Conservation (phyloP, 2,329 filamentous ascomycete species). For the Cercospora sesami region DNA sequence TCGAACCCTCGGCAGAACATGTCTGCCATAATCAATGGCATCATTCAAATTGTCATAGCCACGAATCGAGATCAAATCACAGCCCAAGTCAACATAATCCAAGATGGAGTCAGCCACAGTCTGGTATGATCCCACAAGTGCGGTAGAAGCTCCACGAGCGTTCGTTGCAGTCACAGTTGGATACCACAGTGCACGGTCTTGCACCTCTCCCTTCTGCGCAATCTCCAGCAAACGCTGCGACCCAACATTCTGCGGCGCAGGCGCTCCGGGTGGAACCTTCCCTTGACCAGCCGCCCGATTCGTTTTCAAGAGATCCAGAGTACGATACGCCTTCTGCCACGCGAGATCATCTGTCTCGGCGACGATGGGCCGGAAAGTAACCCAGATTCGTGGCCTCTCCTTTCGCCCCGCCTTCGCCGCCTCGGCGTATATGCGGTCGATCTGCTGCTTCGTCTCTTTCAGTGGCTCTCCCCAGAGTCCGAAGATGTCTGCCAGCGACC, state of each 20-base stretch:
- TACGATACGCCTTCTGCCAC: constrained; percentile 61
- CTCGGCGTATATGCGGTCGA: constrained; percentile 60
- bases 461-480: constrained; percentile 65
- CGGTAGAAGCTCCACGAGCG: constrained; percentile 60
- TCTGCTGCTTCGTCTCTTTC: constrained; percentile 64
- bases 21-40: constrained; percentile 60
- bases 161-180: constrained; percentile 63
- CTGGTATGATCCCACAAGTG: constrained; percentile 57
- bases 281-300: constrained; percentile 39
- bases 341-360: constrained; percentile 64
- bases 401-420: constrained; percentile 58
- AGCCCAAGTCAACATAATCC: constrained; percentile 59
- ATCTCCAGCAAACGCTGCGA: constrained; percentile 61
- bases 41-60: constrained; percentile 64
- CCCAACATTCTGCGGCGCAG: constrained; percentile 58
- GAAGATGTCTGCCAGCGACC: constrained; percentile 61
- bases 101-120: constrained; percentile 57
- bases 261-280: constrained; percentile 34
- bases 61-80: constrained; percentile 60
- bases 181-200: constrained; percentile 64
- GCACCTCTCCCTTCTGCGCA: constrained; percentile 57
- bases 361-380: constrained; percentile 62
- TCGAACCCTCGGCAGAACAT: constrained; percentile 55
- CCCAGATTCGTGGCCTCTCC: constrained; percentile 62
- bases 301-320: constrained; percentile 53